phyloP scores from a whole-genome alignment of 192 early-diverging fungal species.

The Mortierella hygrophila region DNA sequence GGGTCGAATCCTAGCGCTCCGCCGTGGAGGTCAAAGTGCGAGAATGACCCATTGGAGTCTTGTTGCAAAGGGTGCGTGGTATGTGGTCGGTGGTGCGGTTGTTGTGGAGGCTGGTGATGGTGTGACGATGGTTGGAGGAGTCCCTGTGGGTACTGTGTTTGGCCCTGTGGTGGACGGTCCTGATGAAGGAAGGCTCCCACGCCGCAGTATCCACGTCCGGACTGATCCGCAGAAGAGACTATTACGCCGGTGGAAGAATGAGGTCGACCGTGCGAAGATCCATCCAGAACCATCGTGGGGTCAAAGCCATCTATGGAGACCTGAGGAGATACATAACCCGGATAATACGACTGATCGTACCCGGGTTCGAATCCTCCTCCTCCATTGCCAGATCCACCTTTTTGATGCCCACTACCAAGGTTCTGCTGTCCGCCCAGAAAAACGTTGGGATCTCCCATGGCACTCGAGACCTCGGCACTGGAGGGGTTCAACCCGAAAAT shows the following conservation, averaged over 20 bases:
- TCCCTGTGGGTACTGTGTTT: neutral
- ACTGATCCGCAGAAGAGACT: neutral
- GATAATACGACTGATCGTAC: conserved; percentile 11
- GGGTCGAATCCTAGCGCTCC: conserved; percentile 20
- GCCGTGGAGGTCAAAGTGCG: conserved; percentile 1
- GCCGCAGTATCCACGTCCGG: neutral
- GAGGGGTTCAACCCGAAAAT: conserved; percentile 32
- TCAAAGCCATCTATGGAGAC: conserved; percentile 30
- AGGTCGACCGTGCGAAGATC: neutral
- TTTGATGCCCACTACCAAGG: conserved; percentile 9
- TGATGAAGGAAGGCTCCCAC: neutral
- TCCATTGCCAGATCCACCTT: conserved; percentile 19
- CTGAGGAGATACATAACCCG: neutral
- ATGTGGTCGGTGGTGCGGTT: neutral
- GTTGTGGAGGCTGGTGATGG: conserved; percentile 3
- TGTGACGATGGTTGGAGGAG: neutral
- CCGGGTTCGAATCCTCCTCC: conserved; percentile 9
- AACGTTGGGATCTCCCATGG: conserved; percentile 5
- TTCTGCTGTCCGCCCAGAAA: neutral
- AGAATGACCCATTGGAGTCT: neutral
- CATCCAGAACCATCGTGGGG: conserved; percentile 10
- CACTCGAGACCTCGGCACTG: conserved; percentile 2
- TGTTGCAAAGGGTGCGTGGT: conserved; percentile 6
- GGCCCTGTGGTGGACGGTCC: neutral
- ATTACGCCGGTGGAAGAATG: neutral